phyloP scores from a whole-genome alignment of 2,329 filamentous ascomycete genomes.

The Ophiostoma pallidulum region DNA sequence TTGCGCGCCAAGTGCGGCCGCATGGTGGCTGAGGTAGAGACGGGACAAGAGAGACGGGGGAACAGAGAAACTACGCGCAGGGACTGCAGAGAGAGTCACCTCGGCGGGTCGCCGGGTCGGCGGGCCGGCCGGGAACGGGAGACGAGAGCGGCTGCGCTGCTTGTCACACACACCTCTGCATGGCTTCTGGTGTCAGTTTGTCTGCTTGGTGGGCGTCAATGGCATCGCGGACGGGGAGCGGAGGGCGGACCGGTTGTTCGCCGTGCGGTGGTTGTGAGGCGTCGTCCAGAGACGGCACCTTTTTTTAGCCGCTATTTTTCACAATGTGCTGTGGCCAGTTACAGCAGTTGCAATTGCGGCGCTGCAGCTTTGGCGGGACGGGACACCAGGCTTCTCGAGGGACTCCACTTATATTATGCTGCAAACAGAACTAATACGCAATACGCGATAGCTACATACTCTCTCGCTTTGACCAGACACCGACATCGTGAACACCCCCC shows the following conservation, averaged over 20 bases:
- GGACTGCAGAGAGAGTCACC: constrained; percentile 5
- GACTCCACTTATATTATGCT: not conserved
- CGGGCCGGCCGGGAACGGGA: not conserved
- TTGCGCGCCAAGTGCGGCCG: constrained; percentile 50
- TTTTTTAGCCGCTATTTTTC: no score
- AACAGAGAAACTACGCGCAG: not conserved
- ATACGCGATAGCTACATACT: not conserved
- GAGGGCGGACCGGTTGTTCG: not conserved
- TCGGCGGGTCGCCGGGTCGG: not conserved
- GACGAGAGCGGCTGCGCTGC: not conserved
- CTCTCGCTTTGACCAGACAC: no score
- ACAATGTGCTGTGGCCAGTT: no score
- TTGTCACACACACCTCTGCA: constrained; percentile 5
- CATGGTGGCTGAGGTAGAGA: constrained; percentile 31
- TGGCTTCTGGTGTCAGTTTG: constrained; percentile 2
- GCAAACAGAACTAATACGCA: not conserved
- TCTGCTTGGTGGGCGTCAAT: not conserved
- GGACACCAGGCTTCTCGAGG: no score
- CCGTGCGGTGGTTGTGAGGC: no score
- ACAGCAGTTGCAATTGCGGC: no score
- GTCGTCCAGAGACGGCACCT: no score
- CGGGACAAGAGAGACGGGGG: not conserved
- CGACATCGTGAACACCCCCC: no score
- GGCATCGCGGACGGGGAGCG: not conserved
- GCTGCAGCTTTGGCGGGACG: no score